These are phyloP conservation scores for Omphalotus guepiniiformis DNA, from an alignment of 768 basidiomycete genomes.

Conservation along the genomic window DNA sequence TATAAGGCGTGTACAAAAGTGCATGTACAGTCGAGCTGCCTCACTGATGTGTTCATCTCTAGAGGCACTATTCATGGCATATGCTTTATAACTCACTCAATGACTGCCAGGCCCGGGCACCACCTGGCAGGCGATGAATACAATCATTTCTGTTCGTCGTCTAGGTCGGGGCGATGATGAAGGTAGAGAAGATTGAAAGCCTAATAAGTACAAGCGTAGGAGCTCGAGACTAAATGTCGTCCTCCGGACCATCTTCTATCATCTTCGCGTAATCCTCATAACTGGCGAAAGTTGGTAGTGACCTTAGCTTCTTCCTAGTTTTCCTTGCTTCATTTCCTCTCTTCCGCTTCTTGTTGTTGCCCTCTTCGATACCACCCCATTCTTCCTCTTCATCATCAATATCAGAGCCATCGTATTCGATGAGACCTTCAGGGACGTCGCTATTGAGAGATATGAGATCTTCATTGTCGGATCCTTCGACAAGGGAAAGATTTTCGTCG, in stretches of 20 bases:
- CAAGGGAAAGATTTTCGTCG: conserved; percentile 48
- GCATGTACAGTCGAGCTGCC: no score
- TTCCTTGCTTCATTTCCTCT: conserved; percentile 28
- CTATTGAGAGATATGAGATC: conserved; percentile 58
- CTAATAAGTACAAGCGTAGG: no score
- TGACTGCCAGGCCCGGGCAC: no score
- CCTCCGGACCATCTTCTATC: conserved; percentile 77
- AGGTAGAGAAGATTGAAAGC: no score
- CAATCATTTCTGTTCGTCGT: no score
- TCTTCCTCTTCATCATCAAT: conserved; percentile 53
- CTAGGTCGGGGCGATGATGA: no score
- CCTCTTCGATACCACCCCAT: conserved; percentile 33
- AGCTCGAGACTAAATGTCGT: conserved; percentile 41
- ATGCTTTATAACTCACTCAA: no score
- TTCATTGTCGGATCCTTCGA: conserved; percentile 68
- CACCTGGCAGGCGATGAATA: no score
- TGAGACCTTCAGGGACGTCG: conserved; percentile 51
- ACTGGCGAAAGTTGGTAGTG: conserved; percentile 77
- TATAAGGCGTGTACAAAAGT: no score
- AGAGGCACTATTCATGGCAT: no score
- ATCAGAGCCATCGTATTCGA: conserved; percentile 58
- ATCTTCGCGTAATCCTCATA: conserved; percentile 84
- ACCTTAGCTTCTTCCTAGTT: conserved; percentile 64
- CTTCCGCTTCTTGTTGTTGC: conserved; percentile 42
- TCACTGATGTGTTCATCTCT: no score